These are phyloP conservation scores for Thalia dealbata DNA, from an alignment of 176 grass and related monocot species.

Conservation along the genomic window DNA sequence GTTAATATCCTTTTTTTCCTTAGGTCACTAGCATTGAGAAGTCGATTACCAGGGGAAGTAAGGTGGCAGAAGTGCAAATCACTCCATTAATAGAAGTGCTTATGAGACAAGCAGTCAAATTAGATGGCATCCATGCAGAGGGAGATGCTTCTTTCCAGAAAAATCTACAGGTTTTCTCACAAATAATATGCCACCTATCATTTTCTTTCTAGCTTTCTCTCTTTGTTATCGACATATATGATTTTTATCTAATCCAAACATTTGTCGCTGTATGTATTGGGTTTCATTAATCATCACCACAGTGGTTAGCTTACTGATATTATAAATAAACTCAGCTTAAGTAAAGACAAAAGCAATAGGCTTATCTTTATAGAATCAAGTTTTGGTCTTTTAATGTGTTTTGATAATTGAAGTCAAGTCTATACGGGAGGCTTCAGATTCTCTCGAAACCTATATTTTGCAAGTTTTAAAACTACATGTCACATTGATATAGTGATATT, in stretches of 20 bases:
- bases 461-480: too few species aligned
- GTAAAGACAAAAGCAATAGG: too few species aligned
- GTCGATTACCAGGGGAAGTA: conserved; percentile 57
- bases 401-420: too few species aligned
- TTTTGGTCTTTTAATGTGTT: too few species aligned
- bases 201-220: background rate
- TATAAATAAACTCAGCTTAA: background rate
- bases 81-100: conserved; percentile 89
- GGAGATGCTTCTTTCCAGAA: conserved; percentile 49
- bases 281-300: background rate
- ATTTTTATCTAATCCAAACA: background rate
- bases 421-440: too few species aligned
- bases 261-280: background rate
- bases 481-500: too few species aligned
- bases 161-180: conserved; percentile 61
- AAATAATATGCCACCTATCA: background rate
- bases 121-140: conserved; percentile 59
- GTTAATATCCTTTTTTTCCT: conserved; percentile 3
- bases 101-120: conserved; percentile 86
- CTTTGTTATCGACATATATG: background rate
- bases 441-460: too few species aligned
- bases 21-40: conserved; percentile 73
- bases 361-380: too few species aligned
- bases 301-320: background rate
- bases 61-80: conserved; percentile 88